Base-by-base conservation (phyloP, 345 rosid genomes). In the Jatropha curcas region DNA sequence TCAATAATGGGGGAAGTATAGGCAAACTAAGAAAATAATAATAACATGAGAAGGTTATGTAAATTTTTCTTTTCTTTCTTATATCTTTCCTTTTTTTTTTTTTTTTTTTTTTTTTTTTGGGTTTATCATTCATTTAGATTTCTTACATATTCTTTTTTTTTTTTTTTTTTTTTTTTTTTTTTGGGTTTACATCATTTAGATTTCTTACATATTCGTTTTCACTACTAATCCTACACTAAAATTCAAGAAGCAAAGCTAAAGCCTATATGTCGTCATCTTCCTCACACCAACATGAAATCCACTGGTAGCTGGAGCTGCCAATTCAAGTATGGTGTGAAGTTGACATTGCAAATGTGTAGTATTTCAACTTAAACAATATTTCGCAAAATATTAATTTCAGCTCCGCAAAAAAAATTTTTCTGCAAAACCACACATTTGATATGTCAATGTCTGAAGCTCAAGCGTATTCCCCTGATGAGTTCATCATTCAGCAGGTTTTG, bases 211-310 rank as follows among this genome's bases (percentile, higher is more conserved):
- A 50, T 67, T 22, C 48, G 39, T 17, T 52, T 58, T 30, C 53
- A 17, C 58, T 11, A 67, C 31, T 67, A 34, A 31, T 67, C 28
- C 24, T 67, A 50, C 59, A 67, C 35, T 53, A 67, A 17, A 22
- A 19, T 58, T 20, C n/a, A 27, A 28, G n/a, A 14, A 11, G 70
- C 70, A 67, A n/a, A 70, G 39, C 58, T 48, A 27, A 35, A 56
- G 52, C 35, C 53, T 55, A 17, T 57, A 27, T 58, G 16, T n/a
- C 39, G n/a, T 73, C n/a, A 39, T 20, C 39, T 50, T 65, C 72
- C 27, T 19, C 24, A 19, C 24, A 33, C 43, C 14, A 39, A 22
- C 28, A 39, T 5, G 45, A 35, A 37, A 25, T 22, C 35, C 41
- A 66, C 7, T 51, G 19, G 19, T 16, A 48, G 22, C n/a, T 19